phyloP scores from a whole-genome alignment of 23 red algal species.

The Gracilariopsis chorda region DNA sequence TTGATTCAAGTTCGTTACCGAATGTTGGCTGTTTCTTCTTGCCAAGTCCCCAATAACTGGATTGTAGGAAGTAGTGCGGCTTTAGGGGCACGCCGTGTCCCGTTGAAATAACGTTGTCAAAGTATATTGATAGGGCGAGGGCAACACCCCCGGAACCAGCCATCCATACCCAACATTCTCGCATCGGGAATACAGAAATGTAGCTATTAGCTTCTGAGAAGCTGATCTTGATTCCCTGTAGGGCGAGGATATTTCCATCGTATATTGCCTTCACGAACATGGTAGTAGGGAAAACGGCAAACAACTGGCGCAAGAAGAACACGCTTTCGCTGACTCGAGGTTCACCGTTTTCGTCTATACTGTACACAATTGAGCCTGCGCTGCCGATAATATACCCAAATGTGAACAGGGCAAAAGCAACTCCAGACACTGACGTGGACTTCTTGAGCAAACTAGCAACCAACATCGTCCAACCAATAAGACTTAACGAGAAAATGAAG shows the following conservation, averaged over 20 bases:
- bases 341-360: conserved; percentile 56
- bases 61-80: conserved; percentile 68
- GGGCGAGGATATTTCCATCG: conserved; percentile 62
- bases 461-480: conserved; percentile 79
- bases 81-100: conserved; percentile 60
- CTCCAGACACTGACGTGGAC: conserved; percentile 20
- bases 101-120: conserved; percentile 87
- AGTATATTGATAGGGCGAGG: conserved; percentile 63
- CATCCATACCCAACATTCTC: conserved; percentile 95
- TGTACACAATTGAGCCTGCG: conserved; percentile 64
- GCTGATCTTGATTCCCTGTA: conserved; percentile 26
- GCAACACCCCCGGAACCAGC: conserved; percentile 61
- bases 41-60: conserved; percentile 66
- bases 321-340: conserved; percentile 37
- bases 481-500: conserved; percentile 76
- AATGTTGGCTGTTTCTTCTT: not conserved
- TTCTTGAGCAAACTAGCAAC: conserved; percentile 46
- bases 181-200: conserved; percentile 71
- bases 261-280: conserved; percentile 83
- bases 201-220: conserved; percentile 26
- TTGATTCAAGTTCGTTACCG: not conserved
- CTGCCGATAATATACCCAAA: conserved; percentile 60
- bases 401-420: conserved; percentile 83
- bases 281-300: conserved; percentile 73
- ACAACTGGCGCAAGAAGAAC: conserved; percentile 81